These are phyloP conservation scores for Pyrenochaeta sp. DNA, from an alignment of 2,329 filamentous ascomycete species.

Conservation along the genomic window DNA sequence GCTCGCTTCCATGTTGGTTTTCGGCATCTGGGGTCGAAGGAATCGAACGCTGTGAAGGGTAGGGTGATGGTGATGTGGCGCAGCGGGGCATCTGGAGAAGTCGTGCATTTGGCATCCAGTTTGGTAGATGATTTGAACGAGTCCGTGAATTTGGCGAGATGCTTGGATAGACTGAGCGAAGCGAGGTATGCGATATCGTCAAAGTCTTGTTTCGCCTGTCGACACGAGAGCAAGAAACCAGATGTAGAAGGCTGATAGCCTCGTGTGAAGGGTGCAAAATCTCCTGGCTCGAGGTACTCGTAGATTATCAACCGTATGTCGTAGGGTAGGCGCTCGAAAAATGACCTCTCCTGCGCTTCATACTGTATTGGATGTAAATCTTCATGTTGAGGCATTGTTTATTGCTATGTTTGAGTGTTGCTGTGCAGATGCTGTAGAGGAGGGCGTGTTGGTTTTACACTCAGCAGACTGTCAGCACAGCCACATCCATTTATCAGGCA, in stretches of 20 bases:
- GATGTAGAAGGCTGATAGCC: neutral
- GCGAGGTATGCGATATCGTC: neutral
- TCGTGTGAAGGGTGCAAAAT: slow-evolving; percentile 1
- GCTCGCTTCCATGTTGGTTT: neutral
- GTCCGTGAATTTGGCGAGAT: neutral
- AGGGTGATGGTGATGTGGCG: neutral
- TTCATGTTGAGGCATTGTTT: no score
- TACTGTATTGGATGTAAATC: no score
- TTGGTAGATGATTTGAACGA: neutral
- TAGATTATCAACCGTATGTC: slow-evolving; percentile 6
- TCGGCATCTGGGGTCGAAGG: no score
- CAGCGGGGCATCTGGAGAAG: neutral
- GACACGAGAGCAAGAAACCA: slow-evolving; percentile 4
- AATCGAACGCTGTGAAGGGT: slow-evolving; percentile 1
- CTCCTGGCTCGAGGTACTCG: slow-evolving; percentile 1
- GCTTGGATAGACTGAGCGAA: no score
- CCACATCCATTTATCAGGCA: no score
- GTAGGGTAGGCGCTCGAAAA: slow-evolving; percentile 7
- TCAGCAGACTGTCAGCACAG: no score
- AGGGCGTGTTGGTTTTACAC: no score
- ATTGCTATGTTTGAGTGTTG: no score
- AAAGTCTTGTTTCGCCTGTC: slow-evolving; percentile 4
- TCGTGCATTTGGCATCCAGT: neutral
- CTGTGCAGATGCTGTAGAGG: no score
- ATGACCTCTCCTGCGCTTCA: no score